Evolutionary conservation across 495 filamentous ascomycete genomes (phyloP).

Genomic region (Niebla homalea): DNA sequence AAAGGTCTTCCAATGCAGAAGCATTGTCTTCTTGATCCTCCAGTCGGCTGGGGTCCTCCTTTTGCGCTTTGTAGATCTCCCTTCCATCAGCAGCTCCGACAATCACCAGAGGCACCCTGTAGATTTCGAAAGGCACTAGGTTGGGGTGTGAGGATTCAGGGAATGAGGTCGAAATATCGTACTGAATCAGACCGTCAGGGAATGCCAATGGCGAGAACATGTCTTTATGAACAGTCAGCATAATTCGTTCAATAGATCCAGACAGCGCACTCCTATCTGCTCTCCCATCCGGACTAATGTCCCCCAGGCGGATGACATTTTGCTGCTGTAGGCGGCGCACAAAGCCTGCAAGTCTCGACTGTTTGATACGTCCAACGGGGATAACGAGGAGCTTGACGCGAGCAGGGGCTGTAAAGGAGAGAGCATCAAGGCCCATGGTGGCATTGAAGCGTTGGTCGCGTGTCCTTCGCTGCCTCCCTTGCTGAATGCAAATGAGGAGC

Average conservation of each 20-base stretch:
- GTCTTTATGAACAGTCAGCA: slow-evolving; percentile 40
- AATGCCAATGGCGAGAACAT: slow-evolving; percentile 94
- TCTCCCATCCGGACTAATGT: slow-evolving; percentile 76
- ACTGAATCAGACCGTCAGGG: slow-evolving; percentile 76
- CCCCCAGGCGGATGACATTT: slow-evolving; percentile 75
- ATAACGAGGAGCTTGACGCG: slow-evolving; percentile 72
- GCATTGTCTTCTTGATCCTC: slow-evolving; percentile 23
- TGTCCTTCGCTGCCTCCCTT: background rate
- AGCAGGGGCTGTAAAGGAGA: slow-evolving; percentile 80
- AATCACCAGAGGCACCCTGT: slow-evolving; percentile 64
- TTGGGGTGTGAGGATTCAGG: slow-evolving; percentile 64
- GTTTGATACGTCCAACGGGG: slow-evolving; percentile 74
- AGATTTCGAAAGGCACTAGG: slow-evolving; percentile 73
- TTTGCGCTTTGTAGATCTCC: slow-evolving; percentile 31
- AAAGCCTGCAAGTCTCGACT: slow-evolving; percentile 67
- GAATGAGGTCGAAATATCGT: slow-evolving; percentile 71
- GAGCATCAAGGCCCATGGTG: slow-evolving; percentile 72
- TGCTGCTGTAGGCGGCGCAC: slow-evolving; percentile 63
- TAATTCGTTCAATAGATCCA: background rate
- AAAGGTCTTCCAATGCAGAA: slow-evolving; percentile 29
- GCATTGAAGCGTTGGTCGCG: slow-evolving; percentile 19
- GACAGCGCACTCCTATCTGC: slow-evolving; percentile 69
- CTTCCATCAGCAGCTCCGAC: slow-evolving; percentile 65
- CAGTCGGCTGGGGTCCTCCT: slow-evolving; percentile 17
- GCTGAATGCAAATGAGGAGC: background rate